Evolutionary conservation across 352 stramenopile genomes (phyloP).

Genomic region (Globisporangium cylindrosporum): DNA sequence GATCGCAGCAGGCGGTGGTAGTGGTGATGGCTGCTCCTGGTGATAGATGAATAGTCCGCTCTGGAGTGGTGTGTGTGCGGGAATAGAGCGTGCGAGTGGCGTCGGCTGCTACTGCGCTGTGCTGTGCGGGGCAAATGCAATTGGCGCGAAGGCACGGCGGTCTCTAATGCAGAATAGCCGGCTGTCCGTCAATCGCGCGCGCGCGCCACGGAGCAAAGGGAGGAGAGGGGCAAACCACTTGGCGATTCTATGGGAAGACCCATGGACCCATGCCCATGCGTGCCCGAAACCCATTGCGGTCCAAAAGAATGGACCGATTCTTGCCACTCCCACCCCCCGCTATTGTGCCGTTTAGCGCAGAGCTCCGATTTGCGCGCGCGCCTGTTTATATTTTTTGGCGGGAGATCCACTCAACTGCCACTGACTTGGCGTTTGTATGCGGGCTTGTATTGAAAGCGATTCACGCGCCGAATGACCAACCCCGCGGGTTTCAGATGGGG

Average conservation of each 20-base stretch:
- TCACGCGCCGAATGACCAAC: neutral
- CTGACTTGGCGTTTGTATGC: constrained; percentile 14
- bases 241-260: constrained; percentile 5
- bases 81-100: neutral
- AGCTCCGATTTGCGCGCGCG: constrained; percentile 7
- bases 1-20: neutral
- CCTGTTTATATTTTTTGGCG: constrained; percentile 18
- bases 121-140: neutral
- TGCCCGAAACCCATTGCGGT: constrained; percentile 5
- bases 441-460: constrained; percentile 7
- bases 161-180: constrained; percentile 12
- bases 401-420: constrained; percentile 14
- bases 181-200: constrained; percentile 1
- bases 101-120: neutral
- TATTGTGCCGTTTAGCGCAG: constrained; percentile 11
- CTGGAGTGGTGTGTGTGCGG: neutral
- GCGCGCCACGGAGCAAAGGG: neutral
- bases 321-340: constrained; percentile 11
- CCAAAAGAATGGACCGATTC: neutral
- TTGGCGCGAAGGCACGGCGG: neutral
- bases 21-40: neutral
- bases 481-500: neutral
- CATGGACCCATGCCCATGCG: neutral
- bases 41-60: neutral
- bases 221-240: constrained; percentile 7